These are phyloP conservation scores for Penicillium sp. DNA, from an alignment of 2,329 filamentous ascomycete species.

Conservation along the genomic window DNA sequence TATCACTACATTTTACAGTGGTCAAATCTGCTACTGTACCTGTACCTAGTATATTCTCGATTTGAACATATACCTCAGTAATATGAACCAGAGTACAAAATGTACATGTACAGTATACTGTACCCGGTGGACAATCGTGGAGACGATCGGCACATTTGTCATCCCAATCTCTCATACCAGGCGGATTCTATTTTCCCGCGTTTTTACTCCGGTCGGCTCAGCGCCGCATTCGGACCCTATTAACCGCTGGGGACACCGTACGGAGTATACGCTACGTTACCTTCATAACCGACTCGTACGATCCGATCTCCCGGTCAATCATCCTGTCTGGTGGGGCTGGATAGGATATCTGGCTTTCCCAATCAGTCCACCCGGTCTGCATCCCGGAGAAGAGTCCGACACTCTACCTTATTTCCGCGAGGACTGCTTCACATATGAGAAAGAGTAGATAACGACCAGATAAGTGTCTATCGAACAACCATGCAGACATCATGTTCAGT, in stretches of 20 bases:
- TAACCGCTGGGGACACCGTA: constrained; percentile 16
- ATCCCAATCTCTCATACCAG: constrained; percentile 27
- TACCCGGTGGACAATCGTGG: constrained; percentile 26
- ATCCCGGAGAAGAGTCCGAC: constrained; percentile 18
- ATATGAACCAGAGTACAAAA: too few relatives aligned
- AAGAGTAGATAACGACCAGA: too few relatives aligned
- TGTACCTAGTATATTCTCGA: too few relatives aligned
- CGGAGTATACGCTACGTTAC: neutral
- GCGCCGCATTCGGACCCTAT: constrained; percentile 30
- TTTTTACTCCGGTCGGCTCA: constrained; percentile 23
- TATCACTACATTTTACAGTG: too few relatives aligned
- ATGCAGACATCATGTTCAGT: too few relatives aligned
- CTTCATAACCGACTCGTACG: constrained; percentile 9
- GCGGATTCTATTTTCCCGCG: constrained; percentile 44
- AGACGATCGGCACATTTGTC: constrained; percentile 42
- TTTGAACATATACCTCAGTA: too few relatives aligned
- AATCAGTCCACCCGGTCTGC: constrained; percentile 40
- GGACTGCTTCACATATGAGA: too few relatives aligned
- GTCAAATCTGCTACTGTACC: too few relatives aligned
- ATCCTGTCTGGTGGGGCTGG: constrained; percentile 27
- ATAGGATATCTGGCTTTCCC: constrained; percentile 32
- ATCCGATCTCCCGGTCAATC: constrained; percentile 3
- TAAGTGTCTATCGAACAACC: too few relatives aligned
- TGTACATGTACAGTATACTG: too few relatives aligned
- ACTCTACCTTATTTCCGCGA: neutral